Evolutionary conservation across 2,329 filamentous ascomycete species (phyloP).

Genomic region (Talaromyces piceae): DNA sequence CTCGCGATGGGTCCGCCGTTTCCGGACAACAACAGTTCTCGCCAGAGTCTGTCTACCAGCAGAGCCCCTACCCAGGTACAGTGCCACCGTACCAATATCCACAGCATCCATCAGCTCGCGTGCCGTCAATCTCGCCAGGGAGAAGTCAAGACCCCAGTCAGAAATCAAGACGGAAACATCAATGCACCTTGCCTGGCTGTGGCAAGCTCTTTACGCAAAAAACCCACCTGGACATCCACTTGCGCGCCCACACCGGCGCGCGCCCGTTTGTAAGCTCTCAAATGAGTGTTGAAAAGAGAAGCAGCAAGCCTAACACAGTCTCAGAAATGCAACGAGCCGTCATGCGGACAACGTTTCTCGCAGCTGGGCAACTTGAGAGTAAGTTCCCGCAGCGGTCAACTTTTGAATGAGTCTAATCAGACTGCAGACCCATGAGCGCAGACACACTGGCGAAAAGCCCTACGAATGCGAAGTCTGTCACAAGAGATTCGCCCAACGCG

Average conservation of each 20-base stretch:
- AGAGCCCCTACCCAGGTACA: constrained; percentile 13
- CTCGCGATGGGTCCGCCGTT: constrained; percentile 18
- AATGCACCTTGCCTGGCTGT: constrained; percentile 67
- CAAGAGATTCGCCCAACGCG: constrained; percentile 76
- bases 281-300: not conserved
- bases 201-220: constrained; percentile 81
- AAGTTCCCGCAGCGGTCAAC: constrained; percentile 21
- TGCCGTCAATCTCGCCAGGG: constrained; percentile 5
- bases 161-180: constrained; percentile 54
- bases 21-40: constrained; percentile 25
- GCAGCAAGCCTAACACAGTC: constrained; percentile 6
- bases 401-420: not conserved
- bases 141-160: constrained; percentile 20
- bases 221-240: constrained; percentile 87
- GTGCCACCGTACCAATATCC: constrained; percentile 19
- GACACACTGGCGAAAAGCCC: constrained; percentile 81
- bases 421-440: constrained; percentile 68
- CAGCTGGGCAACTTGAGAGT: constrained; percentile 88
- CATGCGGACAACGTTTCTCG: constrained; percentile 74
- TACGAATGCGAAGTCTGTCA: constrained; percentile 73
- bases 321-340: constrained; percentile 60
- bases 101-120: not conserved
- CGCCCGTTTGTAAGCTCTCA: constrained; percentile 72
- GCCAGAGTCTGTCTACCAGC: constrained; percentile 17
- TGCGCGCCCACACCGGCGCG: constrained; percentile 76